Percentiles rank a stretch among this genome's conserved stretches.
These are phyloP conservation scores for Trichosanthes cucumerina DNA, from an alignment of 306 rosid species.

Conservation along the genomic window DNA sequence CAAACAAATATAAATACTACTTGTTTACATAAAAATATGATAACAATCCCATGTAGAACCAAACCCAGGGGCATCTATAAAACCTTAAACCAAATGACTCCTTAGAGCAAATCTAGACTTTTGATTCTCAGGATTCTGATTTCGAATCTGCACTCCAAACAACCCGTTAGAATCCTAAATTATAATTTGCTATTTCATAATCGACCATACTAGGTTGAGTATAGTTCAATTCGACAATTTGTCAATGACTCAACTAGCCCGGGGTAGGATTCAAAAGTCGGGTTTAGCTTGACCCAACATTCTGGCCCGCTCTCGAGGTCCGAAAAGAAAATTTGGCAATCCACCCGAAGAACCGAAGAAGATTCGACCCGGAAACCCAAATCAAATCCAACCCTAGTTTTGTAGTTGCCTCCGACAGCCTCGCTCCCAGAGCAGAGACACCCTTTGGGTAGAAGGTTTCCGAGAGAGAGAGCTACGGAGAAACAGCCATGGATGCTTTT, in stretches of 20 bases:
- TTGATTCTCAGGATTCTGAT: too few species aligned
- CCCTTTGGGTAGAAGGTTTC: neutral
- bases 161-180: too few species aligned
- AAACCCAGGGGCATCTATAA: too few species aligned
- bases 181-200: too few species aligned
- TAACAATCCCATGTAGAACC: too few species aligned
- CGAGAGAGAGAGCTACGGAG: neutral
- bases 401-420: neutral
- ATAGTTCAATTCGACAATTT: too few species aligned
- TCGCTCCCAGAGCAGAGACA: neutral
- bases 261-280: neutral
- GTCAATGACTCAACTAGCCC: neutral
- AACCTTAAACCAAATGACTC: too few species aligned
- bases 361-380: neutral
- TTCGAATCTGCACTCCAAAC: too few species aligned
- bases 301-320: neutral
- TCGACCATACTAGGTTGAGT: too few species aligned
- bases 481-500: slow-evolving; percentile 63
- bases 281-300: neutral
- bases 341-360: neutral
- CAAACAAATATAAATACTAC: too few species aligned
- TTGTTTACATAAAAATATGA: too few species aligned
- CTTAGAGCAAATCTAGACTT: too few species aligned
- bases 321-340: neutral
- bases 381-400: slow-evolving; percentile 9